These are phyloP conservation scores for Xylariaceae sp. DNA, from an alignment of 2,329 filamentous ascomycete genomes.

Conservation along the genomic window DNA sequence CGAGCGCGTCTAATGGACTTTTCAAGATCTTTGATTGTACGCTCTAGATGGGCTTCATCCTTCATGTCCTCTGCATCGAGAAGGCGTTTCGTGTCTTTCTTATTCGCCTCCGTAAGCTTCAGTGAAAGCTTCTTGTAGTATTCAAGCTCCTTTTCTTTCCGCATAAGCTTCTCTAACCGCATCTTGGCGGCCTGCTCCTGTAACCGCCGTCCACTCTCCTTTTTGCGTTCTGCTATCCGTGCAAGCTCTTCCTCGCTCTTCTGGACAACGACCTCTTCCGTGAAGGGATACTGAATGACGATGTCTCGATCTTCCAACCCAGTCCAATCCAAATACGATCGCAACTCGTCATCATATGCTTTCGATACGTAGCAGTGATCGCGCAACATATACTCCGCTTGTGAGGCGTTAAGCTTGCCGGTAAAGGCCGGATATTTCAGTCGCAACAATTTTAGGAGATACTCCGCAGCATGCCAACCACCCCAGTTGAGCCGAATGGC, in stretches of 20 bases:
- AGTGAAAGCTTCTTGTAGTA: slow-evolving; percentile 84
- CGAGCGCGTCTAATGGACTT: slow-evolving; percentile 83
- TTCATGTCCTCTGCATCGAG: slow-evolving; percentile 89
- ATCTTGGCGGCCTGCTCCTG: slow-evolving; percentile 98
- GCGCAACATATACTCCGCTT: slow-evolving; percentile 80
- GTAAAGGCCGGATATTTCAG: slow-evolving; percentile 90
- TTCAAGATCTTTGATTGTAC: slow-evolving; percentile 82
- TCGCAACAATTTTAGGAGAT: slow-evolving; percentile 80
- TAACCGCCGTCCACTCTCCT: slow-evolving; percentile 83
- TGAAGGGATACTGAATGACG: slow-evolving; percentile 89
- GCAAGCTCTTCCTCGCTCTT: slow-evolving; percentile 95
- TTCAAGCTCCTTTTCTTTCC: slow-evolving; percentile 91
- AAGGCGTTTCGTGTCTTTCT: slow-evolving; percentile 84
- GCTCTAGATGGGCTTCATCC: slow-evolving; percentile 81
- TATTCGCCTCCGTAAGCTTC: slow-evolving; percentile 69
- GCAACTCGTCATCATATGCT: slow-evolving; percentile 76
- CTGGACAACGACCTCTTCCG: slow-evolving; percentile 82
- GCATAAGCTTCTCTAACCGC: slow-evolving; percentile 89
- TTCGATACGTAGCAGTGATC: slow-evolving; percentile 87
- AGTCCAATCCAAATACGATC: slow-evolving; percentile 79
- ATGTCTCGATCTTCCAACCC: slow-evolving; percentile 85
- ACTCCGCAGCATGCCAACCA: slow-evolving; percentile 83
- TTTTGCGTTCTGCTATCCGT: slow-evolving; percentile 85
- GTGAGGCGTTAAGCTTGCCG: slow-evolving; percentile 77
- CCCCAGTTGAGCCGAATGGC: slow-evolving; percentile 94